Conservation (phyloP, 192 early-diverging fungal genomes). For the Gryganskiella cystojenkinii region DNA sequence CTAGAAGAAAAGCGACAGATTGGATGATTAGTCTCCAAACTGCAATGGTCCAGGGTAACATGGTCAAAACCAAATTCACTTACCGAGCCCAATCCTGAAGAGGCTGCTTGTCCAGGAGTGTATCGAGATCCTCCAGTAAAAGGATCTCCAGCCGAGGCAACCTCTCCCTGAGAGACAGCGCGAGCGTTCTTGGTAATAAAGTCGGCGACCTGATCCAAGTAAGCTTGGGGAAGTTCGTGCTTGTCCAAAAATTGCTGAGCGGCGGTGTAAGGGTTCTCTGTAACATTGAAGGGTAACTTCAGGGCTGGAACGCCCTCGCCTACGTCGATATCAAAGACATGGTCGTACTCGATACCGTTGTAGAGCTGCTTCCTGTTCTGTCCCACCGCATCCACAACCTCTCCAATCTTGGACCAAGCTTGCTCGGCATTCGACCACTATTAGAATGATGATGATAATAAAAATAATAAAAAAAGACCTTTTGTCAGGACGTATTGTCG, state of each 20-base stretch:
- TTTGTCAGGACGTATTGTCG: not conserved
- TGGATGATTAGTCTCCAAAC: too few species aligned
- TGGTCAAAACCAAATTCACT: not conserved
- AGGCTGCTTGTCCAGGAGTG: constrained; percentile 55
- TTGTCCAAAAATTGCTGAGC: constrained; percentile 91
- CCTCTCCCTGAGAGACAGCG: constrained; percentile 64
- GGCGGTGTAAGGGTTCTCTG: constrained; percentile 92
- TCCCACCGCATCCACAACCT: constrained; percentile 92
- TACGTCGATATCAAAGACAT: constrained; percentile 97
- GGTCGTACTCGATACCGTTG: constrained; percentile 94
- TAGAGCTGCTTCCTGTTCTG: constrained; percentile 80
- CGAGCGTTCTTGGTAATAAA: constrained; percentile 93
- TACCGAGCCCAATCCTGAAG: constrained; percentile 20
- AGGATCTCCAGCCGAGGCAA: constrained; percentile 57
- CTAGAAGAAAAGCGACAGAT: constrained; percentile 2
- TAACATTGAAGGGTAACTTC: constrained; percentile 94
- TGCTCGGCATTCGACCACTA: constrained; percentile 73
- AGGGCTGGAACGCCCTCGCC: constrained; percentile 81
- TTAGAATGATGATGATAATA: constrained; percentile 1
- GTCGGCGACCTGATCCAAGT: constrained; percentile 92
- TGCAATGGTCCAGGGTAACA: too few species aligned
- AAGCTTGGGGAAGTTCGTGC: constrained; percentile 84
- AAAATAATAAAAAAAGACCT: not conserved
- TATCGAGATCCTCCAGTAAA: constrained; percentile 71
- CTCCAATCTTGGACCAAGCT: constrained; percentile 90